Evolutionary conservation across 2,329 filamentous ascomycete species (phyloP).

Genomic region (Dothideomycetes sp.): DNA sequence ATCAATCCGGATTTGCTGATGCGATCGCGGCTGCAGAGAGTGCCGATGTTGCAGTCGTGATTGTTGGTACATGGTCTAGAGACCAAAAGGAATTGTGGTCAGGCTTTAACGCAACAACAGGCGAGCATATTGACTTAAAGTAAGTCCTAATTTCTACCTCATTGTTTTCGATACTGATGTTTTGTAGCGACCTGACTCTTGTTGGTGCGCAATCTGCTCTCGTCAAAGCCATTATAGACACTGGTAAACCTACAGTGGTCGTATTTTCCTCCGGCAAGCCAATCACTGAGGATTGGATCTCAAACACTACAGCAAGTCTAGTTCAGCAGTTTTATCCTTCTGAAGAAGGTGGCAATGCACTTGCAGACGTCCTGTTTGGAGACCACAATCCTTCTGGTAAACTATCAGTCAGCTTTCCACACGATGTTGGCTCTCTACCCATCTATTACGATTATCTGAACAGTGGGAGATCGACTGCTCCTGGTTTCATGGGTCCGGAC

Average conservation of each 20-base stretch:
- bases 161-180: constrained; percentile 65
- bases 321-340: constrained; percentile 69
- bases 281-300: constrained; percentile 64
- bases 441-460: constrained; percentile 67
- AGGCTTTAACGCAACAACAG: constrained; percentile 63
- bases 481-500: constrained; percentile 46
- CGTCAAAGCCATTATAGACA: constrained; percentile 57
- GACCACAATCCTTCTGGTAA: constrained; percentile 57
- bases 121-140: constrained; percentile 59
- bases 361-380: constrained; percentile 58
- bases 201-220: constrained; percentile 62
- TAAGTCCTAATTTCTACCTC: constrained; percentile 61
- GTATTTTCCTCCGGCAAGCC: constrained; percentile 64
- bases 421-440: constrained; percentile 57
- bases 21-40: constrained; percentile 56
- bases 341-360: constrained; percentile 57
- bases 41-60: constrained; percentile 62
- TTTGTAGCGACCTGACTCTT: constrained; percentile 49
- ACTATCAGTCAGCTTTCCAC: constrained; percentile 58
- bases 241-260: constrained; percentile 58
- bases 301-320: constrained; percentile 53
- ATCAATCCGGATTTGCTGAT: constrained; percentile 57
- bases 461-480: constrained; percentile 49
- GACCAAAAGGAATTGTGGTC: constrained; percentile 64
- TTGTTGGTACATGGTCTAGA: constrained; percentile 67